Base-by-base conservation (phyloP, 2,329 filamentous ascomycete genomes). In the Diaporthe humulicola region DNA sequence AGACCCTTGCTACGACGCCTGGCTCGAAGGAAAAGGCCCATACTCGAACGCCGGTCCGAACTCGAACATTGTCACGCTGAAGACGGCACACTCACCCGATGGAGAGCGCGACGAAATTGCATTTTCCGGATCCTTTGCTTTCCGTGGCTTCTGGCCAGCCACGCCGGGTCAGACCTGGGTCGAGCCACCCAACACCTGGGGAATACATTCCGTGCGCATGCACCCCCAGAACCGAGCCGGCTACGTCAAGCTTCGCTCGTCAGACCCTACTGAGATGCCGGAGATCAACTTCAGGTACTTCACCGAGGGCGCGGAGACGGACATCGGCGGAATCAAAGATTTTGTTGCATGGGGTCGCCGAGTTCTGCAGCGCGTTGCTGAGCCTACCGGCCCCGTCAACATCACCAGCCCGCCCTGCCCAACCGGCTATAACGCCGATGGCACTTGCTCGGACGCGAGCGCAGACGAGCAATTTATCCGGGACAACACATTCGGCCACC, bases 231-330 rank as follows among this genome's bases (percentile, higher is more conserved):
- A 94, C 57, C 86, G 87, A 61, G 88, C 88, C 12, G 93, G 93
- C 25, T 91, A 87, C 0, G 91, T 94, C 19, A 89, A 84, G 3
- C 86, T 94, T 1, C 86, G 85, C 28, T 93, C 90, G 0, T 84
- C 88, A 0, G 87, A 93, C 78, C 91, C 92, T 0, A 87, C 88
- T 0, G 92, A 93, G 70, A 87, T 88, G 28, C 92, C 93, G 0
- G 82, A 88, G 52, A 92, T 93, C 79, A 86, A 88, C 79, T 91
- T 92, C 84, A 90, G 90, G 79, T 90, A 87, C 79, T 91, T 86
- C 85, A 84, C 83, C 12, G 80, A 86, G 33, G 87, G 88, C 0
- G 85, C 86, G 10, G 86, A 86, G n/a, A 83, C 87, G 79, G 84
- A 87, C 52, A 79, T 87, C 1, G 79, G 81, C 70, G 84, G 83